Percentiles rank a stretch among this genome's conserved stretches.
Conservation (phyloP, 352 stramenopile genomes). For the Globisporangium echinulatum region DNA sequence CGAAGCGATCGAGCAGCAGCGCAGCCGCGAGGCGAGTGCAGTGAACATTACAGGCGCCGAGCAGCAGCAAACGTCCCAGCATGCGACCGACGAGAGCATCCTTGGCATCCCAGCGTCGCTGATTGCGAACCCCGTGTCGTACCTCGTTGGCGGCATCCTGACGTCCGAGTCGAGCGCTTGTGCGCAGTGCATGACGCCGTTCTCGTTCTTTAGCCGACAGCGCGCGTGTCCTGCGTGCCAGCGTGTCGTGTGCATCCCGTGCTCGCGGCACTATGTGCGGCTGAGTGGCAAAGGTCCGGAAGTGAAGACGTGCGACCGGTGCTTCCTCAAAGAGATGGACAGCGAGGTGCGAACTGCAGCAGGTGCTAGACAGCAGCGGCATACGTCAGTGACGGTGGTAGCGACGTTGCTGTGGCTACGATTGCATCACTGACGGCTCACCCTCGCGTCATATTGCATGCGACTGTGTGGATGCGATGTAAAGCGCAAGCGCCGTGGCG, state of each 20-base stretch:
- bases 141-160: conserved; percentile 49
- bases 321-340: conserved; percentile 69
- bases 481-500: conserved; percentile 29
- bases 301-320: conserved; percentile 62
- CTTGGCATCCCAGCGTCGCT: conserved; percentile 45
- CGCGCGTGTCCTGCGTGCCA: conserved; percentile 43
- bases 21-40: conserved; percentile 17
- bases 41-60: conserved; percentile 9
- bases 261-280: conserved; percentile 46
- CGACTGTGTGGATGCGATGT: not conserved
- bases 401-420: not conserved
- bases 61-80: not conserved
- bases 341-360: conserved; percentile 22
- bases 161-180: conserved; percentile 28
- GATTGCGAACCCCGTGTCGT: conserved; percentile 62
- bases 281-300: conserved; percentile 33
- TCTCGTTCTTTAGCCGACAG: conserved; percentile 73
- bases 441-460: no score
- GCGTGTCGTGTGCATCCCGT: conserved; percentile 46
- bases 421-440: no score
- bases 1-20: conserved; percentile 37
- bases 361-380: no score
- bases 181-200: conserved; percentile 48
- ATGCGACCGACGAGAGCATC: conserved; percentile 27
- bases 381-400: not conserved